These are phyloP conservation scores for Nidula microcarpa DNA, from an alignment of 768 basidiomycete genomes.

Conservation along the genomic window DNA sequence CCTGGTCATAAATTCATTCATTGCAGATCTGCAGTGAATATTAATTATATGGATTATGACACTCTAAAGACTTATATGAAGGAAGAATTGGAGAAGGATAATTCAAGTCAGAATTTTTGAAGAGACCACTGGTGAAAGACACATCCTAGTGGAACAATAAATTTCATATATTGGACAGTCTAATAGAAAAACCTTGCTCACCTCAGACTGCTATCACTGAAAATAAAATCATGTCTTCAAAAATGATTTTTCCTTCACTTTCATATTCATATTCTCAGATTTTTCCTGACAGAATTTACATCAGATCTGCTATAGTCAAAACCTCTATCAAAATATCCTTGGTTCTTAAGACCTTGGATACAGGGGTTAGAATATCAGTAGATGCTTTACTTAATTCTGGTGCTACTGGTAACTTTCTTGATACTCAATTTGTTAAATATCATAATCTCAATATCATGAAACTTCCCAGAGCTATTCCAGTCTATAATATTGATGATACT, in stretches of 20 bases:
- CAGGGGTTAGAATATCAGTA: too few relatives aligned
- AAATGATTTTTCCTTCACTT: background rate
- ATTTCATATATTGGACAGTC: background rate
- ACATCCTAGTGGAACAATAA: background rate
- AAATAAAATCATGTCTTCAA: background rate
- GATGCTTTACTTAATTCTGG: too few relatives aligned
- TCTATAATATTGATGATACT: constrained; percentile 18
- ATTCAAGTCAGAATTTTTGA: background rate
- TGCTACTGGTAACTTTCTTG: too few relatives aligned
- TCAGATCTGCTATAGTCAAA: background rate
- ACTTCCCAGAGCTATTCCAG: background rate
- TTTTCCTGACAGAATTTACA: background rate
- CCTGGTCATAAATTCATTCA: background rate
- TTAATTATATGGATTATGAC: background rate
- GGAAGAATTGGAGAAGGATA: background rate
- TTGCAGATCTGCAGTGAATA: background rate
- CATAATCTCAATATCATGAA: too few relatives aligned
- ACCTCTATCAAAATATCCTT: background rate
- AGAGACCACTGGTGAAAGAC: background rate
- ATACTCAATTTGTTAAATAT: too few relatives aligned
- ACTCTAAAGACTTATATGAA: background rate
- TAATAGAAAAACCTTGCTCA: background rate
- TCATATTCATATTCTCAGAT: too few relatives aligned
- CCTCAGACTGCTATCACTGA: background rate
- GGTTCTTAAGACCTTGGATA: background rate